Percentiles rank a stretch among this genome's conserved stretches.
Evolutionary conservation across 192 early-diverging fungal species (phyloP).

Genomic region (Coemansia sp.): DNA sequence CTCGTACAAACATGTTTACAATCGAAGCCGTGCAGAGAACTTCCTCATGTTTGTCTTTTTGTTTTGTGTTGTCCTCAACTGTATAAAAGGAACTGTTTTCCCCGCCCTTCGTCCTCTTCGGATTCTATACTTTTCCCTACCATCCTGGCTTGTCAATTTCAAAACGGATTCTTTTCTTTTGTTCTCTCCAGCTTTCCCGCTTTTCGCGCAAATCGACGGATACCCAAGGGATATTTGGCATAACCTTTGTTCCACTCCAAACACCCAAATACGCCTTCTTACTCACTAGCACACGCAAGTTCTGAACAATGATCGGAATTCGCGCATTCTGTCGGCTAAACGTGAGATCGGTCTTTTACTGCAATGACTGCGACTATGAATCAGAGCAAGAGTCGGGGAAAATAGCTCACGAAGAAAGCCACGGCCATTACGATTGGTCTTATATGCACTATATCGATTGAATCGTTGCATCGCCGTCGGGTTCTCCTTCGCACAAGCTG

Average conservation of each 20-base stretch:
- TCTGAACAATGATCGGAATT: constrained; percentile 21
- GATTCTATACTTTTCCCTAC: background rate
- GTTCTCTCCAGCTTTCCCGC: background rate
- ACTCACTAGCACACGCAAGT: background rate
- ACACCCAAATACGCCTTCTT: background rate
- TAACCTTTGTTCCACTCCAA: background rate
- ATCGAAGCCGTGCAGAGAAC: background rate
- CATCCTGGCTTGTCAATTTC: background rate
- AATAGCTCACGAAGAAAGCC: constrained; percentile 20
- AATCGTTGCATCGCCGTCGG: background rate
- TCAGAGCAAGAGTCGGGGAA: constrained; percentile 33
- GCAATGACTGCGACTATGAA: constrained; percentile 43
- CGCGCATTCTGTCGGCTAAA: constrained; percentile 12
- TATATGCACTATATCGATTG: constrained; percentile 52
- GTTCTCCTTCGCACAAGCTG: background rate
- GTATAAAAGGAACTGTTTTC: background rate
- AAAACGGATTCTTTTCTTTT: background rate
- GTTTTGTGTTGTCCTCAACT: background rate
- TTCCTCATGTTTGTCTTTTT: background rate
- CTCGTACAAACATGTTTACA: background rate
- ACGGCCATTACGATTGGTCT: constrained; percentile 45
- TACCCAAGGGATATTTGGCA: background rate
- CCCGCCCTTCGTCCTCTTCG: background rate
- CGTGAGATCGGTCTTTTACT: constrained; percentile 42
- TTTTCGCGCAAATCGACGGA: background rate